Conservation (phyloP, 2,329 filamentous ascomycete genomes). For the Colletotrichum costaricense region DNA sequence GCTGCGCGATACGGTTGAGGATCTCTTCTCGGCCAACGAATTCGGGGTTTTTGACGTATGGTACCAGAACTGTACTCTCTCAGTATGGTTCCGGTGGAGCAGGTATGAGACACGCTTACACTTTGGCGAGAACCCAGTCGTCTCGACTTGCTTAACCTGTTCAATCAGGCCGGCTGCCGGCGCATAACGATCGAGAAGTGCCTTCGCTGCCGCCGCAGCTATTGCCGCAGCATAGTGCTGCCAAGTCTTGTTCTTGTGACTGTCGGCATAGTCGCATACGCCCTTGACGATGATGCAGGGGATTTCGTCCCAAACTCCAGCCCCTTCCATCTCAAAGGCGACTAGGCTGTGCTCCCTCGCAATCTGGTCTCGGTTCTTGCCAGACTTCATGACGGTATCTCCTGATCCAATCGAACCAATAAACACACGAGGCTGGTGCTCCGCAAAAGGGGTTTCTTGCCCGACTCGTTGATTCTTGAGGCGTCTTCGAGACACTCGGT, state of each 20-base stretch:
- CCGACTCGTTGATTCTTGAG: not conserved
- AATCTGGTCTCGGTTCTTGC: not conserved
- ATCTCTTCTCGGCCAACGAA: not conserved
- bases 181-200: constrained; percentile 31
- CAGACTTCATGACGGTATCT: constrained; percentile 46
- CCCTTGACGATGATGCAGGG: constrained; percentile 34
- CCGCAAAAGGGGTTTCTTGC: not conserved
- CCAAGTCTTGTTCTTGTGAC: constrained; percentile 24
- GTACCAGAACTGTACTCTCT: not conserved
- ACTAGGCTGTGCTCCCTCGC: not conserved
- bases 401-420: constrained; percentile 36
- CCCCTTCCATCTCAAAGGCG: constrained; percentile 23
- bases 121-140: too few species aligned
- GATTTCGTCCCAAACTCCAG: constrained; percentile 2
- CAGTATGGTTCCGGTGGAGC: not conserved
- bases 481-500: not conserved
- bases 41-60: not conserved
- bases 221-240: constrained; percentile 33
- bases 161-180: too few species aligned
- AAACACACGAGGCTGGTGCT: not conserved
- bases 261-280: constrained; percentile 30
- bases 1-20: not conserved
- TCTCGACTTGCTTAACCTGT: too few species aligned
- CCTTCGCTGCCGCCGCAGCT: constrained; percentile 46
- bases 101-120: not conserved